A percentile compares a stretch with the other conserved stretches of the same genome.
Conservation (phyloP, 2,329 filamentous ascomycete species). For the Ophiosphaerella korrae region DNA sequence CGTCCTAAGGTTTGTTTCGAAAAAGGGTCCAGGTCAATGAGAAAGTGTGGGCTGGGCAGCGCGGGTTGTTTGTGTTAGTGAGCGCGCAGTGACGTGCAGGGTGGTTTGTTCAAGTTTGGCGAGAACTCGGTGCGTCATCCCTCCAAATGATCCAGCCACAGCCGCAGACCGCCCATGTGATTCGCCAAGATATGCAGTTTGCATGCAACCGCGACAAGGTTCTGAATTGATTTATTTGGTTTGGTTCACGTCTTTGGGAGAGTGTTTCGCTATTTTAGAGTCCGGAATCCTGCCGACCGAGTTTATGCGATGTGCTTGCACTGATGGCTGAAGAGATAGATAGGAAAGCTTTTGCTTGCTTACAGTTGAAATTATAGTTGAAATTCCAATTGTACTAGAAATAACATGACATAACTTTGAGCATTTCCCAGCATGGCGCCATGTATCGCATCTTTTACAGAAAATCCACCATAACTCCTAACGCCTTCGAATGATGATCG, state of each 20-base stretch:
- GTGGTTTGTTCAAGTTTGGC: slow-evolving; percentile 6
- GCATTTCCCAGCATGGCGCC: slow-evolving; percentile 25
- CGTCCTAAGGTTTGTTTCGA: neutral
- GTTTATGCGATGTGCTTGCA: too few species aligned
- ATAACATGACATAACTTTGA: neutral
- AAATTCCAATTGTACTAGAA: neutral
- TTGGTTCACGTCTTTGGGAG: neutral
- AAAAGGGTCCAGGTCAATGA: slow-evolving; percentile 2
- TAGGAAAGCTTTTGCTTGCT: neutral
- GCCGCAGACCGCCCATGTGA: slow-evolving; percentile 10
- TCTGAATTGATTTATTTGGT: neutral
- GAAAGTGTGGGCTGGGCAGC: neutral
- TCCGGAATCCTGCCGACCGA: too few species aligned
- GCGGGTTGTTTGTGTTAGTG: slow-evolving; percentile 3
- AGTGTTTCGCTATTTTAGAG: neutral
- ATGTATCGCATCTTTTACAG: slow-evolving; percentile 31
- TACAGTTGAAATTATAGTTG: neutral
- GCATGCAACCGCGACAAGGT: slow-evolving; percentile 5
- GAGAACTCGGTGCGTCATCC: slow-evolving; percentile 17
- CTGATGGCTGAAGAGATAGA: neutral
- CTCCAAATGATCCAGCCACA: slow-evolving; percentile 1
- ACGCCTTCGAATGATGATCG: slow-evolving; percentile 41
- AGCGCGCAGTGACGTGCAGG: slow-evolving; percentile 6
- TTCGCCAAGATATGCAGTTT: slow-evolving; percentile 8
- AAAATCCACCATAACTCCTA: slow-evolving; percentile 32